These are phyloP conservation scores for Dichotomocladium elegans DNA, from an alignment of 371 early-diverging fungal species.

Conservation along the genomic window DNA sequence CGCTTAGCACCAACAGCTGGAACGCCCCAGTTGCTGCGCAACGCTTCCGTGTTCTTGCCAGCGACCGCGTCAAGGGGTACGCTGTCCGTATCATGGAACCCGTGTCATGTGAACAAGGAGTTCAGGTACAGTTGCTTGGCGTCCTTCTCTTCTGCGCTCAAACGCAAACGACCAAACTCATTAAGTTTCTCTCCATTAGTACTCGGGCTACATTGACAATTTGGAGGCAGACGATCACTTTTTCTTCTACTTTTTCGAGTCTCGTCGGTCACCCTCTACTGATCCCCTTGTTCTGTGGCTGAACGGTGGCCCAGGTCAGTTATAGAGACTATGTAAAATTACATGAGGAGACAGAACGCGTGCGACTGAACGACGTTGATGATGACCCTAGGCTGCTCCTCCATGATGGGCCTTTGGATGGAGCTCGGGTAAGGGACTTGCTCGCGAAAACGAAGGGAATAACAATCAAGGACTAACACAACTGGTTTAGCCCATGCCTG, in stretches of 20 bases:
- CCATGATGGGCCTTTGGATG: conserved; percentile 76
- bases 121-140: conserved; percentile 26
- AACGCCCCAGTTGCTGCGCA: no score
- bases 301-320: conserved; percentile 76
- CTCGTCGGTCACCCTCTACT: conserved; percentile 62
- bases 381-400: conserved; percentile 50
- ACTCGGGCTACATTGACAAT: conserved; percentile 61
- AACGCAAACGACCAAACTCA: no score
- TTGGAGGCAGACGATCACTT: conserved; percentile 53
- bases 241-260: conserved; percentile 88
- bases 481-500: conserved; percentile 49
- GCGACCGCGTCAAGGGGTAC: conserved; percentile 17
- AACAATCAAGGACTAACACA: background rate
- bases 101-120: conserved; percentile 26
- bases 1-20: no score
- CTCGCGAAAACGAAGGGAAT: background rate
- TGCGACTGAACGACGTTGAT: no score
- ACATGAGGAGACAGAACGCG: no score
- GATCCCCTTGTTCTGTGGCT: conserved; percentile 80
- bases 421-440: conserved; percentile 56
- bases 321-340: no score
- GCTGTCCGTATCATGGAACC: conserved; percentile 28
- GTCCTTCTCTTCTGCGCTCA: background rate
- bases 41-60: conserved; percentile 15
- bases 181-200: conserved; percentile 6